These are phyloP conservation scores for Phialophora macrospora DNA, from an alignment of 2,329 filamentous ascomycete genomes.

Conservation along the genomic window DNA sequence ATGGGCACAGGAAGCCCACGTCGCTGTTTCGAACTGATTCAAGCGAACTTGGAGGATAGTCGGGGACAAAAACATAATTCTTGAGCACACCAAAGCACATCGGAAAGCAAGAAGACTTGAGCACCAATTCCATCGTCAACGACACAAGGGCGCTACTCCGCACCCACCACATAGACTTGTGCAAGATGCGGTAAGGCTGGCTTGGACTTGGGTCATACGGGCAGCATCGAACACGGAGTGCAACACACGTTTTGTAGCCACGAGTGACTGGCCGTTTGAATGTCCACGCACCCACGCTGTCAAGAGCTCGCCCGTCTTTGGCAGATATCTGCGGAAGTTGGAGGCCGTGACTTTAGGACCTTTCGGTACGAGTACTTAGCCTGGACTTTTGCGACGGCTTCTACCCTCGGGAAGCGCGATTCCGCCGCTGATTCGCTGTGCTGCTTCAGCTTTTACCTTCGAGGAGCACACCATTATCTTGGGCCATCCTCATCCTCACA, in stretches of 20 bases:
- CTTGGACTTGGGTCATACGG: not conserved
- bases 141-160: not conserved
- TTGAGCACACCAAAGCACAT: not conserved
- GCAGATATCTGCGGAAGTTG: not conserved
- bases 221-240: not conserved
- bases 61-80: constrained; percentile 26
- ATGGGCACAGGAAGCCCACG: constrained; percentile 7
- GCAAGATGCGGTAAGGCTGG: constrained; percentile 19
- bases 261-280: not conserved
- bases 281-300: not conserved
- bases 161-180: not conserved
- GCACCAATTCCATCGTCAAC: not conserved
- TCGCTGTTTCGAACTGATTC: constrained; percentile 27
- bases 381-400: constrained; percentile 18
- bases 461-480: constrained; percentile 23
- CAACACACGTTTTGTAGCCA: constrained; percentile 5
- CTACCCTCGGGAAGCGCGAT: constrained; percentile 12
- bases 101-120: not conserved
- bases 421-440: constrained; percentile 17
- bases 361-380: constrained; percentile 3
- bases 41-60: constrained; percentile 21
- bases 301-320: not conserved
- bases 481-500: constrained; percentile 3
- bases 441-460: constrained; percentile 7
- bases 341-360: not conserved